These are phyloP conservation scores for Fusarium temperatum DNA, from an alignment of 2,329 filamentous ascomycete species.

Conservation along the genomic window DNA sequence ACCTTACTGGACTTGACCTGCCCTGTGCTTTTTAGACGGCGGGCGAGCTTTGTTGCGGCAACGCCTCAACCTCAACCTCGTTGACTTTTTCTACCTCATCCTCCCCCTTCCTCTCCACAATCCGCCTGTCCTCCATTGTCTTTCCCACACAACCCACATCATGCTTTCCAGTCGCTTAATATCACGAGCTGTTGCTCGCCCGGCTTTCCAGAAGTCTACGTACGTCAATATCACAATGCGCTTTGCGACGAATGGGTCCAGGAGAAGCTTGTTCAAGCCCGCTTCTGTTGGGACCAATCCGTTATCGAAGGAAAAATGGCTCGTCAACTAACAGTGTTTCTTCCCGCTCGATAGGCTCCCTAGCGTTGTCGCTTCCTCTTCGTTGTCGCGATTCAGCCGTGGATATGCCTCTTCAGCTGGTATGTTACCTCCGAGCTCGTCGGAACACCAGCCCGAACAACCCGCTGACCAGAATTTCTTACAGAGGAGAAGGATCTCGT, in stretches of 20 bases:
- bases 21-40: slow-evolving; percentile 35
- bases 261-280: slow-evolving; percentile 21
- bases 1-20: slow-evolving; percentile 1
- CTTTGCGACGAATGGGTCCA: not conserved
- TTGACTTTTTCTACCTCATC: slow-evolving; percentile 35
- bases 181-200: slow-evolving; percentile 65
- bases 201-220: slow-evolving; percentile 64
- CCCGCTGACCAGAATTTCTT: slow-evolving; percentile 29
- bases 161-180: slow-evolving; percentile 72
- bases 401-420: slow-evolving; percentile 67
- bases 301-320: slow-evolving; percentile 26
- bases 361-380: slow-evolving; percentile 55
- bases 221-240: slow-evolving; percentile 48
- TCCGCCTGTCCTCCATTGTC: slow-evolving; percentile 38
- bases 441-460: slow-evolving; percentile 17
- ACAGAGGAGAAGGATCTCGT: slow-evolving; percentile 94
- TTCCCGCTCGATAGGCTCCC: slow-evolving; percentile 54
- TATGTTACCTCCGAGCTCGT: slow-evolving; percentile 48
- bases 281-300: slow-evolving; percentile 17
- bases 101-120: slow-evolving; percentile 34
- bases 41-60: slow-evolving; percentile 38
- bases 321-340: slow-evolving; percentile 35
- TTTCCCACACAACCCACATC: slow-evolving; percentile 41
- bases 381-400: slow-evolving; percentile 63
- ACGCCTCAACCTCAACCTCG: slow-evolving; percentile 40